Evolutionary conservation across 2,329 filamentous ascomycete species (phyloP).

Genomic region (Cytospora piceae): DNA sequence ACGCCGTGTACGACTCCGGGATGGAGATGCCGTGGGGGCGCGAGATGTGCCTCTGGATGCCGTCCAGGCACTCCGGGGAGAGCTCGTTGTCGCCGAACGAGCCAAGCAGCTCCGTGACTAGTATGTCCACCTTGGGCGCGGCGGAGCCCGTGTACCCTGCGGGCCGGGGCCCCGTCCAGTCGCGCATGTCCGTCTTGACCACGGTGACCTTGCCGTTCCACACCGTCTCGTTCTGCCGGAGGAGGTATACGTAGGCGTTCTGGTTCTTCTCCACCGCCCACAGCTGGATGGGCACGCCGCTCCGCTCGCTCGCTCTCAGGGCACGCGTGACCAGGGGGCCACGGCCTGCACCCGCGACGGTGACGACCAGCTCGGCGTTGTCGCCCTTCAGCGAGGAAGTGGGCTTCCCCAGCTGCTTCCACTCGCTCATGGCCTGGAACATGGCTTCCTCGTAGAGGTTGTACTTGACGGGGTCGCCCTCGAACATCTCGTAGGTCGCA

Average conservation of each 20-base stretch:
- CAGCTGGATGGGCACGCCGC: slow-evolving; percentile 78
- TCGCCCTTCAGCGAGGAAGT: slow-evolving; percentile 61
- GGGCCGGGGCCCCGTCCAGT: slow-evolving; percentile 81
- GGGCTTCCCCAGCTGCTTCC: slow-evolving; percentile 72
- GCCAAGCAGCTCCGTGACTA: slow-evolving; percentile 91
- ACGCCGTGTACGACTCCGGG: slow-evolving; percentile 88
- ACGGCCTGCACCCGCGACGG: slow-evolving; percentile 90
- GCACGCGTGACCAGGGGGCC: slow-evolving; percentile 90
- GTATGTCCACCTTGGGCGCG: slow-evolving; percentile 77
- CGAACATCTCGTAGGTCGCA: slow-evolving; percentile 97
- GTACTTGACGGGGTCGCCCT: slow-evolving; percentile 98
- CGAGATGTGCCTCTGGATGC: slow-evolving; percentile 86
- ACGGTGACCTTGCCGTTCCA: slow-evolving; percentile 84
- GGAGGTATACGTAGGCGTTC: slow-evolving; percentile 91
- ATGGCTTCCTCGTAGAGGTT: slow-evolving; percentile 91
- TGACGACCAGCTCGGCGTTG: slow-evolving; percentile 66
- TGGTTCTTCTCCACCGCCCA: slow-evolving; percentile 99
- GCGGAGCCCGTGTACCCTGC: slow-evolving; percentile 46
- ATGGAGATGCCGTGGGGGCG: slow-evolving; percentile 87
- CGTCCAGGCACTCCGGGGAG: slow-evolving; percentile 90
- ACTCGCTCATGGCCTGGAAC: slow-evolving; percentile 78
- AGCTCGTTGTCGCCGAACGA: slow-evolving; percentile 98
- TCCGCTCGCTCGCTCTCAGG: slow-evolving; percentile 75
- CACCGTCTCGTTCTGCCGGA: slow-evolving; percentile 79
- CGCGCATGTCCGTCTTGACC: slow-evolving; percentile 95